Conservation (phyloP, 78 protist genomes). For the Neovahlkampfia damariscottae region DNA sequence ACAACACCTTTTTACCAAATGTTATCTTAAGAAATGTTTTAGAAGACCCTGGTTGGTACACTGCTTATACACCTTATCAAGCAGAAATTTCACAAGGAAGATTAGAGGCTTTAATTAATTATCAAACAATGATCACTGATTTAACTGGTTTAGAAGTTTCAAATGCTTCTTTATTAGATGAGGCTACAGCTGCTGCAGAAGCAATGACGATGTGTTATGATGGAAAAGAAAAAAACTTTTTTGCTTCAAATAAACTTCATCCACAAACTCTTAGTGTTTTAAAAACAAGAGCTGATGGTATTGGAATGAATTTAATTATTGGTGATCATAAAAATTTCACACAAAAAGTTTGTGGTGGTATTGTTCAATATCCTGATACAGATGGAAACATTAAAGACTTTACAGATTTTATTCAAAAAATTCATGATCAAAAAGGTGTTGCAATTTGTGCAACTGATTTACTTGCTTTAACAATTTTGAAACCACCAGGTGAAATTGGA, state of each 20-base stretch:
- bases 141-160: conserved; percentile 73
- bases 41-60: conserved; percentile 98
- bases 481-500: conserved; percentile 57
- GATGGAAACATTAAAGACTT: conserved; percentile 58
- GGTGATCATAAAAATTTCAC: conserved; percentile 14
- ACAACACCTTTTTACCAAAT: conserved; percentile 65
- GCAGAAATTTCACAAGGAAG: conserved; percentile 96
- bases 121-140: conserved; percentile 87
- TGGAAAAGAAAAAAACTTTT: conserved; percentile 36
- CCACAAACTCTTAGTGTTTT: conserved; percentile 81
- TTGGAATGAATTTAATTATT: conserved; percentile 47
- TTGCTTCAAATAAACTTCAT: conserved; percentile 43
- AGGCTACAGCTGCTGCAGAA: conserved; percentile 87
- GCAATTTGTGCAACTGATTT: conserved; percentile 68
- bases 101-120: conserved; percentile 88
- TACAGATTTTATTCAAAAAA: conserved; percentile 25
- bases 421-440: conserved; percentile 18
- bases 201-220: conserved; percentile 74
- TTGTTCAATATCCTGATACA: conserved; percentile 78
- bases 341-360: neutral
- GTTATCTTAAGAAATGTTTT: conserved; percentile 85
- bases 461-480: conserved; percentile 70
- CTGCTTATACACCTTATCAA: conserved; percentile 98
- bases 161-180: conserved; percentile 84
- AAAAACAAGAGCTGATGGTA: conserved; percentile 61